Base-by-base conservation (phyloP, 371 early-diverging fungal genomes). In the Phascolomyces articulosus region DNA sequence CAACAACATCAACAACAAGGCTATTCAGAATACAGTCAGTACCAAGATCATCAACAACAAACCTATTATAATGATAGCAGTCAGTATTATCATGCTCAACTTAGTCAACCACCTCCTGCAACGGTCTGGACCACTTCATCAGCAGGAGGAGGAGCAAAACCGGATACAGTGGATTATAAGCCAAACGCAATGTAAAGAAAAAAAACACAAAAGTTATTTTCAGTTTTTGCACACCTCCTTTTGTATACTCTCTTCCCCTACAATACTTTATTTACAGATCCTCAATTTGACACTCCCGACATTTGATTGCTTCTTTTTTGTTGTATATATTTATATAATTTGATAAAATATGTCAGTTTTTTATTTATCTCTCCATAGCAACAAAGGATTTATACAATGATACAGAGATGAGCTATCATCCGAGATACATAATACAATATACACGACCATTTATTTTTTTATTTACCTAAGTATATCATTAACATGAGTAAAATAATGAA, bases 121-220 rank as follows among this genome's bases (percentile, higher is more conserved):
- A 16, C 38, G 56, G 15, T 29, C 29, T 55, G 29, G 56, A 51
- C 51, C 38, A 18, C 20, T n/a, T n/a, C n/a, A n/a, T n/a, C n/a
- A n/a, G n/a, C n/a, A n/a, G n/a, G n/a, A 34, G 61, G 51, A 24
- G 61, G 51, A 24, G 21, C 47, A 18, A 61, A 61, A 87, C 55
- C 87, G 68, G 24, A 77, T 71, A 58, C 89, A 89, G 69, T 92
- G 86, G 67, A 91, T 88, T 58, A 95, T 88, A 77, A 96, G 95
- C 2, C 96, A 95, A 59, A 96, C 95, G 74, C 95, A 94, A 73
- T 95, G 13, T 62, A 62, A 51, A 27, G 20, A n/a, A n/a, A n/a
- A 34, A 34, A 9, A 29, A 20, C 13, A 20, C 28, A 23, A 21
- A 51, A 7, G 26, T 18, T 24, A 55, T 55, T 29, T 20, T 28